Percentiles rank a stretch among this genome's conserved stretches.
These are phyloP conservation scores for Spathaspora sp. DNA, from an alignment of 1,139 yeast species.

Conservation along the genomic window DNA sequence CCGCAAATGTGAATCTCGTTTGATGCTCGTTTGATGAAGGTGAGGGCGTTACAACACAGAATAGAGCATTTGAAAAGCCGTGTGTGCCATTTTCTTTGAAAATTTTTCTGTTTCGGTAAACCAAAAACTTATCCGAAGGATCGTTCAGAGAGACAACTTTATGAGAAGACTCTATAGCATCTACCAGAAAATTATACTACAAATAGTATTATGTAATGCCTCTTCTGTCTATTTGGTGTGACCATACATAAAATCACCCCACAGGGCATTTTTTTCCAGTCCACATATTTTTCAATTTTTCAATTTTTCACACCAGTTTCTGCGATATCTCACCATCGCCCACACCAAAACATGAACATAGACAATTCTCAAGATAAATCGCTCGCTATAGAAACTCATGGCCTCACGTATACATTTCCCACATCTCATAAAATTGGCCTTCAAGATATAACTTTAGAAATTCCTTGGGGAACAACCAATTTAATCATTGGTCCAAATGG, in stretches of 20 bases:
- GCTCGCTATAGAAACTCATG: conserved; percentile 61
- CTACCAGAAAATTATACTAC: no score
- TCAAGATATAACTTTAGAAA: conserved; percentile 54
- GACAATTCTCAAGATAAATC: conserved; percentile 14
- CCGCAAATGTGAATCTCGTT: no score
- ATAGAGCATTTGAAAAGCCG: no score
- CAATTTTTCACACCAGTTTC: not conserved
- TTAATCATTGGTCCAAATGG: conserved; percentile 92
- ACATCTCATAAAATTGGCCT: conserved; percentile 65
- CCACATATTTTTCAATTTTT: not conserved
- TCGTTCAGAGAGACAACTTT: no score
- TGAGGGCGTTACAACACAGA: no score
- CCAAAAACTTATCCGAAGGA: no score
- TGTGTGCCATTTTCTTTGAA: no score
- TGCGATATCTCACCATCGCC: not conserved
- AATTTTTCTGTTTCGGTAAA: no score
- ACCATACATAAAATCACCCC: not conserved
- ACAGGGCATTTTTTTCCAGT: not conserved
- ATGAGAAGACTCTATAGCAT: no score
- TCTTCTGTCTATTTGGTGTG: no score
- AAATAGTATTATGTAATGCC: no score
- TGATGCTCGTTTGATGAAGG: no score
- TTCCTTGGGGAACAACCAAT: conserved; percentile 74
- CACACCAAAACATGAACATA: not conserved
- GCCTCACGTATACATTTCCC: conserved; percentile 71